phyloP scores from a whole-genome alignment of 306 rosid species.

The Trifolium pratense region DNA sequence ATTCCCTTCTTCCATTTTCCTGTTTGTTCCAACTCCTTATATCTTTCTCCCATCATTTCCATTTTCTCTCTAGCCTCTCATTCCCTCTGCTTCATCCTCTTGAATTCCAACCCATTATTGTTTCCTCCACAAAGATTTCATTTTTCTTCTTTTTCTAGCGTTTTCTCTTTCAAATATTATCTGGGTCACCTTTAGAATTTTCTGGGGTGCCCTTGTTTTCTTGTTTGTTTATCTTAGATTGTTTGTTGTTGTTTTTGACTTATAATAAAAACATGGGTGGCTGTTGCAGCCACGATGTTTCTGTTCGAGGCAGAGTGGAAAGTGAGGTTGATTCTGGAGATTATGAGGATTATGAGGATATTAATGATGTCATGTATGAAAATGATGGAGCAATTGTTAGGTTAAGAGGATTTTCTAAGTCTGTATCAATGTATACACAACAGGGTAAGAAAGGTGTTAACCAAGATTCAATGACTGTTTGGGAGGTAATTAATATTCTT shows the following conservation, averaged over 20 bases:
- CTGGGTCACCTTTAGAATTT: conserved; percentile 41
- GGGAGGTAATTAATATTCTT: conserved; percentile 70
- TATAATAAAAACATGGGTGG: conserved; percentile 57
- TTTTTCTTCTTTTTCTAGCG: conserved; percentile 21
- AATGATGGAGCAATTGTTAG: conserved; percentile 56
- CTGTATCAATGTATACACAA: conserved; percentile 70
- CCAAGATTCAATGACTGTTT: conserved; percentile 89
- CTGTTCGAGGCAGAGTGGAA: conserved; percentile 40
- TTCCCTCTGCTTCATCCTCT: neutral
- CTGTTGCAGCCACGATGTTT: conserved; percentile 56
- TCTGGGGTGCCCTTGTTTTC: conserved; percentile 36
- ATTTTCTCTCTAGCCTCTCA: conserved; percentile 9
- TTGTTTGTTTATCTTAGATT: neutral
- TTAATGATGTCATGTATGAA: conserved; percentile 32
- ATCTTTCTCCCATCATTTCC: conserved; percentile 1
- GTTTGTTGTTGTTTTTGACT: neutral
- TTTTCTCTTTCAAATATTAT: conserved; percentile 23
- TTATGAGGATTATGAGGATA: conserved; percentile 41
- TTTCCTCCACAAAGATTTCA: neutral
- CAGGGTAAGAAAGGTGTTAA: conserved; percentile 86
- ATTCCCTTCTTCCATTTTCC: neutral
- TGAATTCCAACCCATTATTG: conserved; percentile 5
- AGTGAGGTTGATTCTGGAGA: conserved; percentile 47
- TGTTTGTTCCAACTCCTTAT: neutral
- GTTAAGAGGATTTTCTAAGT: conserved; percentile 57